Evolutionary conservation across 1,139 yeast genomes (phyloP).

Genomic region (Geotrichum cucujoidarum): DNA sequence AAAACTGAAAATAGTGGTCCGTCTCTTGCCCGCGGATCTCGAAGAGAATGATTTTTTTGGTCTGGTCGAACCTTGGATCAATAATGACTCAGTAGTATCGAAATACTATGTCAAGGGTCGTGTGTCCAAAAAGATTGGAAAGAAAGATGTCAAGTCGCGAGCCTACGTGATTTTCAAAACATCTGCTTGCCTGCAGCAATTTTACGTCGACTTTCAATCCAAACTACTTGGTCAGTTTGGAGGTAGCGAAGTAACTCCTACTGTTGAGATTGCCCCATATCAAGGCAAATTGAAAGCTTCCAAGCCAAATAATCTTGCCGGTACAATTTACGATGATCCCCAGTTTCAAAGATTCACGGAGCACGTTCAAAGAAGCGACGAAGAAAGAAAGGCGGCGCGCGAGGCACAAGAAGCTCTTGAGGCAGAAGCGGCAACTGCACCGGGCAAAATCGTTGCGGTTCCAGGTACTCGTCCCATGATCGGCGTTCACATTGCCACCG

Average conservation of each 20-base stretch:
- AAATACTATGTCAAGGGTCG: constrained; percentile 39
- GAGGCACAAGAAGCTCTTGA: constrained; percentile 10
- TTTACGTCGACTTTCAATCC: constrained; percentile 22
- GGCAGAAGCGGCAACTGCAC: constrained; percentile 10
- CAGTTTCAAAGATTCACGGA: constrained; percentile 23
- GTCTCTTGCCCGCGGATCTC: constrained; percentile 40
- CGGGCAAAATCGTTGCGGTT: constrained; percentile 18
- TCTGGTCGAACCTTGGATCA: constrained; percentile 24
- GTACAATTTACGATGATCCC: constrained; percentile 24
- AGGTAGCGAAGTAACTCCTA: constrained; percentile 13
- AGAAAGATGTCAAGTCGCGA: constrained; percentile 22
- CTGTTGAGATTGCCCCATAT: constrained; percentile 29
- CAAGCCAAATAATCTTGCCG: constrained; percentile 21
- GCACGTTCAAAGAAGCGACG: constrained; percentile 13
- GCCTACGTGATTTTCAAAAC: constrained; percentile 25
- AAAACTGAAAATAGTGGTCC: constrained; percentile 34
- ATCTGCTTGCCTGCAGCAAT: constrained; percentile 18
- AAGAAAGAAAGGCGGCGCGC: neutral
- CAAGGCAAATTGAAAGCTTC: constrained; percentile 22
- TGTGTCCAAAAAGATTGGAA: constrained; percentile 27
- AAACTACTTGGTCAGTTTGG: constrained; percentile 14
- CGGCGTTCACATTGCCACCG: constrained; percentile 19
- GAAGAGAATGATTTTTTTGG: constrained; percentile 32
- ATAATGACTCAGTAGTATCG: constrained; percentile 24
- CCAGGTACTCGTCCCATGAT: constrained; percentile 17